Conservation (phyloP, 306 rosid species). For the Fragaria nilgerrensis region DNA sequence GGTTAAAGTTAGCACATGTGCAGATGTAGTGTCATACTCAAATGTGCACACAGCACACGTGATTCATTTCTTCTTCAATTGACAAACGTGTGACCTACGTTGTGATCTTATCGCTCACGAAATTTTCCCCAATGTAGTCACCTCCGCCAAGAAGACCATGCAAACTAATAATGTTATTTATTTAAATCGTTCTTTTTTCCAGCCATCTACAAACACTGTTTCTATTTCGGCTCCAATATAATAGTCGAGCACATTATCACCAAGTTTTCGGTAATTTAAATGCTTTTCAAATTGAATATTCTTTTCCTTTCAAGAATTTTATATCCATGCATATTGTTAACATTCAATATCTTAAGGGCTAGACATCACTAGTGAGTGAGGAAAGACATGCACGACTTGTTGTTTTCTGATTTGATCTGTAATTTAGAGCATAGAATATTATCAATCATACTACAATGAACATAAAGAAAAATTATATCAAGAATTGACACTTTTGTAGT, state of each 20-base stretch:
- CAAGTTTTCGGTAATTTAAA: slow-evolving; percentile 12
- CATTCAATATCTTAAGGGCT: not conserved
- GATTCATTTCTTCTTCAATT: too few species aligned
- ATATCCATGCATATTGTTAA: not conserved
- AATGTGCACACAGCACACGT: too few species aligned
- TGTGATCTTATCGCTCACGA: not conserved
- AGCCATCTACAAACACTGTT: slow-evolving; percentile 14
- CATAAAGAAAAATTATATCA: not conserved
- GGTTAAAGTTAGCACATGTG: too few species aligned
- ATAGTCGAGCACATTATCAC: not conserved
- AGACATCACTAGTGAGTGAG: not conserved
- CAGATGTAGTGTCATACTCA: too few species aligned
- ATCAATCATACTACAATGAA: slow-evolving; percentile 2
- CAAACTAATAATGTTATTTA: not conserved
- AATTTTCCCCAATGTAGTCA: not conserved
- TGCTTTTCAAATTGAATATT: slow-evolving; percentile 1
- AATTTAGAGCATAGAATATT: not conserved
- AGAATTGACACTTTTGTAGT: not conserved
- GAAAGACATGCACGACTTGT: not conserved
- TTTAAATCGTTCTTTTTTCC: not conserved
- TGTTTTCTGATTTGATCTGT: not conserved
- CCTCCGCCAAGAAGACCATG: not conserved
- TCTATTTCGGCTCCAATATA: slow-evolving; percentile 17
- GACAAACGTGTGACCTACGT: not conserved
- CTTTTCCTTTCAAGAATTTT: too few species aligned